phyloP scores from a whole-genome alignment of 2,329 filamentous ascomycete genomes.

The Neurospora sp. region DNA sequence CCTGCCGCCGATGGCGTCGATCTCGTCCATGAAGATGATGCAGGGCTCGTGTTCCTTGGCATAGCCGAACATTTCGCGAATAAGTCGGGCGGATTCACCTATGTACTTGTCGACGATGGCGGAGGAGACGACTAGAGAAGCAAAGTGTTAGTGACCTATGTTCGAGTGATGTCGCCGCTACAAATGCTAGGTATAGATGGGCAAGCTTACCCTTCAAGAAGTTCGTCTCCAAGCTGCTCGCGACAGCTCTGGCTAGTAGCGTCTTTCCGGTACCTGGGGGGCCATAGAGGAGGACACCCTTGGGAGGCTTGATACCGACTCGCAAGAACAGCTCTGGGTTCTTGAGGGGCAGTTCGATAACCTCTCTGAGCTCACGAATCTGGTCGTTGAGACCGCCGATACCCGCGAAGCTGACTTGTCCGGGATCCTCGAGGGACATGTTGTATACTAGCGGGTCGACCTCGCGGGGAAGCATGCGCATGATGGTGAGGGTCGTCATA shows the following conservation, averaged over 20 bases:
- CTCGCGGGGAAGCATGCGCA: conserved; percentile 98
- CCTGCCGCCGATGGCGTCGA: conserved; percentile 94
- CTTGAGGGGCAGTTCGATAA: conserved; percentile 95
- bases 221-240: conserved; percentile 94
- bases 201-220: conserved; percentile 74
- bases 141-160: not conserved
- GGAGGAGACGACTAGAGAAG: conserved; percentile 74
- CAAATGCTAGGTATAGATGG: not conserved
- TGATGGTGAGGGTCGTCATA: conserved; percentile 99
- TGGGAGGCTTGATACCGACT: conserved; percentile 97
- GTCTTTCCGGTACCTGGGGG: conserved; percentile 97
- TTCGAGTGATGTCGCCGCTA: not conserved
- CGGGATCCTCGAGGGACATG: conserved; percentile 97
- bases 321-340: conserved; percentile 95
- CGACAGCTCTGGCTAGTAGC: conserved; percentile 83
- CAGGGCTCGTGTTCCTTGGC: conserved; percentile 99
- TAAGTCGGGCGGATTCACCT: conserved; percentile 91
- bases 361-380: conserved; percentile 92
- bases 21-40: conserved; percentile 99
- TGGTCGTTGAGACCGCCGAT: conserved; percentile 98
- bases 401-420: conserved; percentile 93
- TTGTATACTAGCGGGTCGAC: conserved; percentile 99
- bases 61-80: conserved; percentile 99
- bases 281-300: conserved; percentile 92
- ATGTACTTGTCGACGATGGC: conserved; percentile 99